Percentiles rank a stretch among this genome's conserved stretches.
phyloP scores from a whole-genome alignment of 108 stramenopile species.

The Nitzschia inconspicua region DNA sequence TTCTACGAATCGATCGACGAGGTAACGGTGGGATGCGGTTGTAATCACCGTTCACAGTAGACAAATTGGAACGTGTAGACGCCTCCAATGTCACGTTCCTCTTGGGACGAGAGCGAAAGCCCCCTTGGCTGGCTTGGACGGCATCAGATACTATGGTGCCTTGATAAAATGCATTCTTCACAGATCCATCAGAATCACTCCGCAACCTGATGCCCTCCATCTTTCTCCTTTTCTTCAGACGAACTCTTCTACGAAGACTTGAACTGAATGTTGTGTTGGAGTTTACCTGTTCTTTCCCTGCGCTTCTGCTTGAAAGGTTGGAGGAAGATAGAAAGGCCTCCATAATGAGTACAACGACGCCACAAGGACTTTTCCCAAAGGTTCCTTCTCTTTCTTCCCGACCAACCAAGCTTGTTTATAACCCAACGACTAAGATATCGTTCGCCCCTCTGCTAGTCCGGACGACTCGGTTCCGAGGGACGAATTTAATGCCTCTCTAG shows the following conservation, averaged over 20 bases:
- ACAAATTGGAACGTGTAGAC: neutral
- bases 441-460: too few relatives aligned
- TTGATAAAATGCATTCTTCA: constrained; percentile 19
- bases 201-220: constrained; percentile 21
- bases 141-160: constrained; percentile 13
- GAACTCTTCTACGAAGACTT: constrained; percentile 60
- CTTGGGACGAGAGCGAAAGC: neutral
- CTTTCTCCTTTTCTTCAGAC: neutral
- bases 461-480: too few relatives aligned
- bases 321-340: too few relatives aligned
- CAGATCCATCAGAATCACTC: constrained; percentile 18
- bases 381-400: too few relatives aligned
- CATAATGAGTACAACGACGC: too few relatives aligned
- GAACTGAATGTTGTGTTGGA: too few relatives aligned
- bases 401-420: too few relatives aligned
- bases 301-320: too few relatives aligned
- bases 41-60: neutral
- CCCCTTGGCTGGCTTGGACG: neutral
- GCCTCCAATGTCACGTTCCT: neutral
- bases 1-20: neutral
- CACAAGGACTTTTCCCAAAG: too few relatives aligned
- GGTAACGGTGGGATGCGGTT: neutral
- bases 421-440: too few relatives aligned
- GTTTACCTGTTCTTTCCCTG: too few relatives aligned
- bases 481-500: too few relatives aligned